phyloP scores from a whole-genome alignment of 2,329 filamentous ascomycete species.

The Claviceps digitariae region DNA sequence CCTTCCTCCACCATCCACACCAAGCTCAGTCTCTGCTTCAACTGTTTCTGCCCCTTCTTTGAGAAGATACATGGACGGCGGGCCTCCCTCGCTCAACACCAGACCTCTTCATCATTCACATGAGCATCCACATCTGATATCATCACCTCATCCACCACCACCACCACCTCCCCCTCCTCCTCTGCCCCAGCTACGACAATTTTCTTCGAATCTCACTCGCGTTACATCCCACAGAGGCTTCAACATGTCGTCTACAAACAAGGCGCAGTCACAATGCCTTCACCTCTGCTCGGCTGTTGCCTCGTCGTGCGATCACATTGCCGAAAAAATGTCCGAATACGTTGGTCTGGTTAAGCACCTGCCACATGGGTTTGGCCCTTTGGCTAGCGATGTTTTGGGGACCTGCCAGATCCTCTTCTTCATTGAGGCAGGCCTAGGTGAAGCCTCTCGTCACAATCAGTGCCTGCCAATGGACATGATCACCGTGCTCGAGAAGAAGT shows the following conservation, averaged over 20 bases:
- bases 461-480: slow-evolving; percentile 46
- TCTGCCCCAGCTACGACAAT: background rate
- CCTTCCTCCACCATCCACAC: slow-evolving; percentile 1
- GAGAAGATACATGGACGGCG: slow-evolving; percentile 2
- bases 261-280: slow-evolving; percentile 20
- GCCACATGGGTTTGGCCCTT: slow-evolving; percentile 40
- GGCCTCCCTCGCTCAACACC: background rate
- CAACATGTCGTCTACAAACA: slow-evolving; percentile 9
- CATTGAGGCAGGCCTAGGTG: slow-evolving; percentile 52
- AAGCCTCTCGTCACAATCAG: slow-evolving; percentile 35
- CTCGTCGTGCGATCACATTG: slow-evolving; percentile 47
- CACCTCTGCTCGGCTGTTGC: slow-evolving; percentile 44
- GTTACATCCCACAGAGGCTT: slow-evolving; percentile 1
- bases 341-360: slow-evolving; percentile 41
- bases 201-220: background rate
- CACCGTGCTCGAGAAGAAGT: slow-evolving; percentile 50
- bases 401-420: slow-evolving; percentile 52
- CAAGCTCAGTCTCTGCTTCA: slow-evolving; percentile 5
- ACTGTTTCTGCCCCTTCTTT: slow-evolving; percentile 1
- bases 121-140: background rate
- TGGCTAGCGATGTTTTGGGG: slow-evolving; percentile 55
- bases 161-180: background rate
- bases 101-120: background rate
- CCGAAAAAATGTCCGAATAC: slow-evolving; percentile 52
- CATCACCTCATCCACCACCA: background rate